phyloP scores from a whole-genome alignment of 192 early-diverging fungal genomes.

The Gryganskiella cystojenkinii region DNA sequence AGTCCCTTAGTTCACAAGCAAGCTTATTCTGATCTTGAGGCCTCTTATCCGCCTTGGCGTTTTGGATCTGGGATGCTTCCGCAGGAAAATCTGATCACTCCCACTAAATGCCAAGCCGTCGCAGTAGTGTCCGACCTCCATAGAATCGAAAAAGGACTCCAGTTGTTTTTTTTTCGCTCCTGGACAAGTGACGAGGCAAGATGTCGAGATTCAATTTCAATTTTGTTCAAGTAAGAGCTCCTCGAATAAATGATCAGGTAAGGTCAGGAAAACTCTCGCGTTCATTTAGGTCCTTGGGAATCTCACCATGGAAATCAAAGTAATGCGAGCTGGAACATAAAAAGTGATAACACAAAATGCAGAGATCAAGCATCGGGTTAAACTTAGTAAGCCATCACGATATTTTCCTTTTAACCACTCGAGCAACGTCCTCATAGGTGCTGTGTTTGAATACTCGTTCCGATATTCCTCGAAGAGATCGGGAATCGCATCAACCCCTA shows the following conservation, averaged over 20 bases:
- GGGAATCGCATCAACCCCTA: neutral
- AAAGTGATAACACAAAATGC: neutral
- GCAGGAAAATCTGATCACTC: conserved; percentile 5
- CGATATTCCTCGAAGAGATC: neutral
- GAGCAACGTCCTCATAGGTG: conserved; percentile 3
- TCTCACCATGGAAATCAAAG: neutral
- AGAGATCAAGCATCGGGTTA: neutral
- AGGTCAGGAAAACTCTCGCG: neutral
- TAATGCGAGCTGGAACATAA: conserved; percentile 7
- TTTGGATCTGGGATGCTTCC: conserved; percentile 6
- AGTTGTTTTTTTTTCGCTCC: neutral
- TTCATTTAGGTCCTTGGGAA: conserved; percentile 9
- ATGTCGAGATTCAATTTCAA: neutral
- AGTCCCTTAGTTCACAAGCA: conserved; percentile 10
- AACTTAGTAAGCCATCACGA: conserved; percentile 3
- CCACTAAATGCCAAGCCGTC: conserved; percentile 5
- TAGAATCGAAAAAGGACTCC: neutral
- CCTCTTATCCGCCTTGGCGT: conserved; percentile 9
- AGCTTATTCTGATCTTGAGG: conserved; percentile 17
- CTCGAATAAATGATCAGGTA: conserved; percentile 9
- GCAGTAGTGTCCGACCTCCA: neutral
- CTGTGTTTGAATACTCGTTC: neutral
- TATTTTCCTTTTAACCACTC: conserved; percentile 3
- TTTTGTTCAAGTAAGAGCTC: conserved; percentile 4
- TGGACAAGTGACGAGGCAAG: conserved; percentile 6